A percentile compares a stretch with the other conserved stretches of the same genome.
These are phyloP conservation scores for Triticum dicoccoides DNA, from an alignment of 176 grass and related monocot genomes.

Conservation along the genomic window DNA sequence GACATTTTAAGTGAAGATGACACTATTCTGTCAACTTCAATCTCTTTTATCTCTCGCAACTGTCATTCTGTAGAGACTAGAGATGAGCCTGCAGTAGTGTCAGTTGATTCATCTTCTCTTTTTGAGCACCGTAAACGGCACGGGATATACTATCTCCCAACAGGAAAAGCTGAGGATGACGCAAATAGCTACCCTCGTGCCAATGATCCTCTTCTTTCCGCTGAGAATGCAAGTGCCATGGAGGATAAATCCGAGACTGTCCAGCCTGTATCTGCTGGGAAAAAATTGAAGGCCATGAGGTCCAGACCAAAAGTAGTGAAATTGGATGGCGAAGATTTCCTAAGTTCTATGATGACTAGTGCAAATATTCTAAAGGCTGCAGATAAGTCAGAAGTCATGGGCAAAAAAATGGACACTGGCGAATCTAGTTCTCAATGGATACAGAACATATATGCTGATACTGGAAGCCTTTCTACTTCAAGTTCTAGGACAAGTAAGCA, in stretches of 20 bases:
- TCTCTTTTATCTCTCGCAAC: slow-evolving; percentile 41
- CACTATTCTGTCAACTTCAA: slow-evolving; percentile 34
- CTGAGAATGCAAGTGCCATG: slow-evolving; percentile 28
- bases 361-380: slow-evolving; percentile 32
- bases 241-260: slow-evolving; percentile 39
- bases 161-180: slow-evolving; percentile 50
- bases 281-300: slow-evolving; percentile 51
- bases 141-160: slow-evolving; percentile 75
- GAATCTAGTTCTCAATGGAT: slow-evolving; percentile 38
- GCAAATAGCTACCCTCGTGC: slow-evolving; percentile 65
- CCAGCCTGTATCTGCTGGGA: slow-evolving; percentile 27
- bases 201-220: slow-evolving; percentile 57
- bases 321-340: slow-evolving; percentile 71
- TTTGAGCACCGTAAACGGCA: slow-evolving; percentile 86
- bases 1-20: slow-evolving; percentile 51
- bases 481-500: slow-evolving; percentile 48
- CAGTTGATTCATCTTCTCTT: slow-evolving; percentile 48
- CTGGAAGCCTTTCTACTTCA: slow-evolving; percentile 36
- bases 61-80: slow-evolving; percentile 18
- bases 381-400: slow-evolving; percentile 29
- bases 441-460: slow-evolving; percentile 24
- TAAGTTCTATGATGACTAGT: slow-evolving; percentile 36
- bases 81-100: slow-evolving; percentile 38
- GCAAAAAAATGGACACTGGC: slow-evolving; percentile 19
- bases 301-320: slow-evolving; percentile 86